A percentile compares a stretch with the other conserved stretches of the same genome.
These are phyloP conservation scores for Ustanciosporium gigantosporum DNA, from an alignment of 1,284 basidiomycete genomes.

Conservation along the genomic window DNA sequence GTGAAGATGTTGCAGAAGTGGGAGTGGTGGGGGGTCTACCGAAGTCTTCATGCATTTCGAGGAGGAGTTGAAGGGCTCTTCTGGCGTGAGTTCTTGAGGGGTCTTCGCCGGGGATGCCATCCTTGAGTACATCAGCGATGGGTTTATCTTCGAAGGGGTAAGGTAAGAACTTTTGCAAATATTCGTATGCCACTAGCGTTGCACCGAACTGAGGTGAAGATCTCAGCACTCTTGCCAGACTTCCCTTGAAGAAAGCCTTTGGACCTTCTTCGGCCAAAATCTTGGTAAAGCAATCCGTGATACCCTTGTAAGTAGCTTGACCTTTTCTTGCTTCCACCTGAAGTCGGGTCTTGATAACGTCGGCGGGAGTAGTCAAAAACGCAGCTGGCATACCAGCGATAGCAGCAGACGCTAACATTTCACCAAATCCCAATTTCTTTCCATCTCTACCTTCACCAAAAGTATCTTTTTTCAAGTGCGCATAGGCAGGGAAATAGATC, in stretches of 20 bases:
- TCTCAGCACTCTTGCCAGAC: conserved; percentile 83
- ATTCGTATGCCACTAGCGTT: conserved; percentile 85
- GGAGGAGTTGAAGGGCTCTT: conserved; percentile 40
- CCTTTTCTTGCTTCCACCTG: conserved; percentile 94
- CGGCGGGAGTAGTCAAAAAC: conserved; percentile 65
- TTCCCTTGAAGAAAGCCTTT: conserved; percentile 91
- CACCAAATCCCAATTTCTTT: conserved; percentile 86
- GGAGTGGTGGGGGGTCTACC: no score
- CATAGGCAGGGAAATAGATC: conserved; percentile 66
- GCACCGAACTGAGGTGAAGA: conserved; percentile 77
- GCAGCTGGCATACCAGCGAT: conserved; percentile 87
- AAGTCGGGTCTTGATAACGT: conserved; percentile 97
- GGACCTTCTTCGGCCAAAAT: conserved; percentile 83
- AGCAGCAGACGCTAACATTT: conserved; percentile 81
- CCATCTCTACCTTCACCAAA: conserved; percentile 95
- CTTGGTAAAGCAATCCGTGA: conserved; percentile 84
- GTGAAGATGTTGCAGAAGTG: no score
- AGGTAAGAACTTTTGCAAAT: conserved; percentile 63
- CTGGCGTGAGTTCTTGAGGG: conserved; percentile 40
- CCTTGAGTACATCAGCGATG: conserved; percentile 32
- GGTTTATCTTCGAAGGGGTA: conserved; percentile 36
- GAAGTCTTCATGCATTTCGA: conserved; percentile 52
- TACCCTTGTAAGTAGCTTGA: conserved; percentile 88
- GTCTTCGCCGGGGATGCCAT: conserved; percentile 35
- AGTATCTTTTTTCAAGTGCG: conserved; percentile 77